Base-by-base conservation (phyloP, 1,284 basidiomycete genomes). In the Ceratobasidium sp. region DNA sequence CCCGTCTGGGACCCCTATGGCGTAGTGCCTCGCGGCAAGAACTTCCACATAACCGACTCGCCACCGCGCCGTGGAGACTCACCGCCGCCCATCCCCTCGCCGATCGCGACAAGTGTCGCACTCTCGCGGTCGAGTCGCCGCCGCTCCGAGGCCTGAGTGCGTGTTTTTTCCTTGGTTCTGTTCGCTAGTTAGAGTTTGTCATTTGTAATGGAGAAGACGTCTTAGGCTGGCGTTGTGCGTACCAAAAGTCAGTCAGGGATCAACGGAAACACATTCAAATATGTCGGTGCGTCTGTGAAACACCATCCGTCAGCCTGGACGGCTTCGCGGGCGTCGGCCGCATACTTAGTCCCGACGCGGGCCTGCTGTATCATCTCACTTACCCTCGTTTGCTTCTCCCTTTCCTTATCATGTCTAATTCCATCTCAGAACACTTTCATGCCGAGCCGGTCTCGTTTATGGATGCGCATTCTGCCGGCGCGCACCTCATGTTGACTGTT, bases 401-500 rank as follows among this genome's bases (percentile, higher is more conserved):
- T 20, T 23, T 70, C 3, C 5, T 38, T 44, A 27, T 10, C 2
- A 33, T 57, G 35, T 44, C 68, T 27, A 12, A 16, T 46, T 10
- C 30, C 20, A n/a, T 16, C 20, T 20, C 18, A 14, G 60, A 75
- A 12, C 71, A 62, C 44, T 75, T 65, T n/a, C 71, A 44, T 14
- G 33, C 50, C 46, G 71, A 75, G 60, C 60, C 71, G 16, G 48
- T 75, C n/a, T 65, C 48, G 44, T 48, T 64, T 20, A 75, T 75
- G 71, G 71, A 75, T 27, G 48, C 71, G 33, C 71, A 64, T 62
- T 75, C 71, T 2, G 71, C 60, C 30, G 71, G 71, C n/a, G 71
- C 71, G 6, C 71, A 75, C 41, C 48, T 75, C 23, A 65, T 54
- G 46, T 46, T 75, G 33, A 75, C 71, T 33, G 30, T 75, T n/a